Base-by-base conservation (phyloP, 768 basidiomycete genomes). In the Termitomyces titanicus region DNA sequence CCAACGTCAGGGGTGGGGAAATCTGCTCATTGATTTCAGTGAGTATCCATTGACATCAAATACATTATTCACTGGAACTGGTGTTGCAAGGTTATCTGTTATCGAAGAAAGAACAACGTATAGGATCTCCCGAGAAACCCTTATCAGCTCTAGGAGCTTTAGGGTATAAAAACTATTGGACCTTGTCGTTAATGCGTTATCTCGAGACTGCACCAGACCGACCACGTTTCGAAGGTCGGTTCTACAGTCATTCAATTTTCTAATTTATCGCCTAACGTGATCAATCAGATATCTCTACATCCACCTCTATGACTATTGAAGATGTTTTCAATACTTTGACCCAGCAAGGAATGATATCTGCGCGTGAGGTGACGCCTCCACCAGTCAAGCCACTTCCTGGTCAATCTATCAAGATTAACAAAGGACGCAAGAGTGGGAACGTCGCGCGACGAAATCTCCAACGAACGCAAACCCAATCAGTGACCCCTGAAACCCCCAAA, bases 21-120 rank as follows among this genome's bases (percentile, higher is more conserved):
- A 94, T 70, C 79, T 93, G 52, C 79, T 99, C 63, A 98, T 99
- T 63, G 97, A 98, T 72, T 98, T 99, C 74, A 99, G 96, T 98
- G 67, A 66, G 93, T 52, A 10, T 13, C 48, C n/a, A 25, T 15
- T 18, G 1, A 8, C 81, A 4, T 42, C 9, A n/a, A 38, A 13
- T 13, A 11, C 10, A 12, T 29, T 17, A 12, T 22, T 39, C n/a
- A 22, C 18, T 38, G 3, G 39, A 27, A 50, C 13, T 31, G 9
- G 12, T 53, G 54, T 64, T 53, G 56, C 25, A 60, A 98, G 96
- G 97, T 72, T 99, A 97, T 73, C 77, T 97, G 8, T 74, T 99
- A 61, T 97, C 95, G 7, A 96, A 92, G 79, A 97, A 97, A 66
- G 97, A 99, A 69, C 85, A 84, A 31, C 77, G 94, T 51, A 66